Base-by-base conservation (phyloP, 768 basidiomycete genomes). In the Leccinum disarticulatum region DNA sequence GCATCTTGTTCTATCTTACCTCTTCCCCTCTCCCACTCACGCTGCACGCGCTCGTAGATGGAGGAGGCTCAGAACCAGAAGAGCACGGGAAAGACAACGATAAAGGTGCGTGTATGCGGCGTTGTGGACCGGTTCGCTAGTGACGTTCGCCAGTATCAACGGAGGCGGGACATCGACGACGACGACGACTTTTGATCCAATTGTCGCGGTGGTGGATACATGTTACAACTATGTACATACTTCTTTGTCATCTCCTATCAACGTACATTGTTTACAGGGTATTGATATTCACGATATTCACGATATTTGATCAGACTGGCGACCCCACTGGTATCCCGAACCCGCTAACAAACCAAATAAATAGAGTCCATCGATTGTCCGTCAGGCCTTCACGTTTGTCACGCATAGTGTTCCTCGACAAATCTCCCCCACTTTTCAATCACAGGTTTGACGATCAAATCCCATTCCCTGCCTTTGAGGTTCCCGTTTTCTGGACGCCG, bases 381-480 rank as follows among this genome's bases (percentile, higher is more conserved):
- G n/a, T n/a, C n/a, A n/a, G n/a, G n/a, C n/a, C n/a, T n/a, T n/a
- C n/a, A n/a, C n/a, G n/a, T n/a, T n/a, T n/a, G n/a, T n/a, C n/a
- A n/a, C n/a, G n/a, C n/a, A n/a, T n/a, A n/a, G n/a, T n/a, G n/a
- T n/a, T n/a, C n/a, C n/a, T n/a, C n/a, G n/a, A n/a, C n/a, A n/a
- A n/a, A n/a, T n/a, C n/a, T n/a, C n/a, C n/a, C n/a, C n/a, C n/a
- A n/a, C n/a, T n/a, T n/a, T n/a, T n/a, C n/a, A n/a, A n/a, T n/a
- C n/a, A n/a, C n/a, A n/a, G n/a, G n/a, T n/a, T n/a, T n/a, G n/a
- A n/a, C n/a, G n/a, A n/a, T n/a, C n/a, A n/a, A n/a, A 38, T 91
- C 87, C 87, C 88, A 93, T 72, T 93, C 92, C 61, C 77, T 83
- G 7, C 84, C 86, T 60, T 81, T 78, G 65, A 85, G 81, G 33